Base-by-base conservation (phyloP, 306 rosid genomes). In the Cotoneaster glaucophyllus region DNA sequence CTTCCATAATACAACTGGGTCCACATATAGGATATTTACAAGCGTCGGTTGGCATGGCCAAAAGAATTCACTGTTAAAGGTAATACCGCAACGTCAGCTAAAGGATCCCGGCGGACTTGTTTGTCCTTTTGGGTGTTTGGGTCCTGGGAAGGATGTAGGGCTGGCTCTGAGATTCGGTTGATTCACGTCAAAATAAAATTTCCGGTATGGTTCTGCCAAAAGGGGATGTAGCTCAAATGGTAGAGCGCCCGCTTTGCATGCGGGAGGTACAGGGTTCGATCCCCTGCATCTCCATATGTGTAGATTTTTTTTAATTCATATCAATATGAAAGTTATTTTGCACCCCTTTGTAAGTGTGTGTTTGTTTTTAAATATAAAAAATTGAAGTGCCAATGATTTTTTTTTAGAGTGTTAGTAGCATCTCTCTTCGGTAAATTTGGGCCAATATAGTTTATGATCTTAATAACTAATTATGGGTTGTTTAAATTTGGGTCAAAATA, bases 201-300 rank as follows among this genome's bases (percentile, higher is more conserved):
- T 24, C 19, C 3, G 10, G 19, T 5, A 25, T 3, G 0, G 2
- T 4, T 9, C 6, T 8, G 0, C 1, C 2, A 5, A 1, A 0
- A 0, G 70, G 52, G 70, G 70, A 66, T 66, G 70, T 66, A 66
- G 70, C 70, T 66, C 70, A 39, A 66, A 66, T 66, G 70, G 70
- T 66, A 66, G 52, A 66, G 70, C 70, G 70, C 53, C 19, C 53
- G 53, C 53, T 48, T 48, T 48, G 53, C 53, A 48, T 48, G 53
- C 53, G 53, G 53, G 53, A 48, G 53, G 53, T 48, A 15, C 53
- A 48, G 53, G 53, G 53, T 48, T 48, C 53, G 53, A 48, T 66
- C 19, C 70, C 70, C 70, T 66, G 70, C 70, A 66, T 66, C 70
- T 48, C 77, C 70, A 66, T 48, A 48, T 0, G 19, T 15, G 5